Base-by-base conservation (phyloP, 805 yeast genomes). In the Candida sonorensis region DNA sequence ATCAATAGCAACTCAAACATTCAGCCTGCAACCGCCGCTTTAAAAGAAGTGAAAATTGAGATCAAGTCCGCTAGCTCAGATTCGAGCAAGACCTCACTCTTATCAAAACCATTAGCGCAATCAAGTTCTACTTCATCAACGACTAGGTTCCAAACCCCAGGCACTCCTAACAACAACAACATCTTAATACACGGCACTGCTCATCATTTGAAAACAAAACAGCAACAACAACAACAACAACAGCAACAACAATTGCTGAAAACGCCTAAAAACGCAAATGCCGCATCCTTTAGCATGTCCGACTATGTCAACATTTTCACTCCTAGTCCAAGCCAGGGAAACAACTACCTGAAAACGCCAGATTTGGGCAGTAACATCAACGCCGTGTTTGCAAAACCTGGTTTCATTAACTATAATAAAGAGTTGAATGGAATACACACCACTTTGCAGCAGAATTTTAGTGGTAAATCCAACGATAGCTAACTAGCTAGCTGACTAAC, bases 271-370 rank as follows among this genome's bases (percentile, higher is more conserved):
- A 38, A 42, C 15, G 40, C 42, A 15, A 38, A 33, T 27, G 41
- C 81, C 1, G 81, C 80, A 2, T 12, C 14, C 9, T 83, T 84
- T 61, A 83, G 84, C 55, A 75, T 84, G 77, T 78, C 75, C 50
- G 95, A 84, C 51, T 84, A 82, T 52, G 81, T 85, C 23, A 81
- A 84, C 50, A 67, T 81, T 41, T 78, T 79, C 51, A 77, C 88
- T 1, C 92, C 92, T 3, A 75, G 83, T 8, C 82, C 82, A 16
- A 43, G 63, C n/a, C 53, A 46, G 18, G n/a, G n/a, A n/a, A 36
- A 51, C 6, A 23, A 23, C 16, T 5, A 23, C 13, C 5, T 13
- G 16, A 51, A 60, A 27, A 62, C 68, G 0, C 68, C 69, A 3
- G 66, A 56, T 35, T 35, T 46, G 10, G 31, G 36, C 10, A 17